Conservation (phyloP, 495 filamentous ascomycete species). For the Durotheca rogersii region DNA sequence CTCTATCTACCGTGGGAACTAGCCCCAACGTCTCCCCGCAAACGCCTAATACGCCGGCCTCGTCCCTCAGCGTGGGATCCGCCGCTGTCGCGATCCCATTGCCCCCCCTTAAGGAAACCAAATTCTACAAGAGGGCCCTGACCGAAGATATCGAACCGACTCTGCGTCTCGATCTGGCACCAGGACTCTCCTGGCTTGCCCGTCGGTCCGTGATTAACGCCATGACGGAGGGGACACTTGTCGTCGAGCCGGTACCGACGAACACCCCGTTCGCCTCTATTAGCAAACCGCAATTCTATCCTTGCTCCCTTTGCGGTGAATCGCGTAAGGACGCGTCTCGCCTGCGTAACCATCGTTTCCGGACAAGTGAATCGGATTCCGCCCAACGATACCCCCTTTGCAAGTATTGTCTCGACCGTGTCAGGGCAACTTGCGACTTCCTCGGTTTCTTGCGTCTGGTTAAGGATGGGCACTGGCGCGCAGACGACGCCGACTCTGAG, state of each 20-base stretch:
- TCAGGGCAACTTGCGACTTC: constrained; percentile 88
- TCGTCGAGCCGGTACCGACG: constrained; percentile 82
- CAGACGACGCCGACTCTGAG: constrained; percentile 73
- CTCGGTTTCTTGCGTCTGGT: constrained; percentile 85
- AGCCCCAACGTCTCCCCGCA: constrained; percentile 46
- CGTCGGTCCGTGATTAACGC: constrained; percentile 77
- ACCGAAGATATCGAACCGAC: constrained; percentile 94
- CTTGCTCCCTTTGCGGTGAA: constrained; percentile 91
- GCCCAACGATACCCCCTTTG: constrained; percentile 90
- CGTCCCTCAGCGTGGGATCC: constrained; percentile 45
- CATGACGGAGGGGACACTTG: constrained; percentile 80
- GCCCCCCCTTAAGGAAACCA: constrained; percentile 73
- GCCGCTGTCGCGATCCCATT: constrained; percentile 29
- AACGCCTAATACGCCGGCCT: constrained; percentile 54
- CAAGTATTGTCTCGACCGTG: constrained; percentile 77
- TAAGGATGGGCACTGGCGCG: constrained; percentile 83
- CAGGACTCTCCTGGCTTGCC: constrained; percentile 90
- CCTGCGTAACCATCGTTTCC: constrained; percentile 82
- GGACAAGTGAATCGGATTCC: constrained; percentile 78
- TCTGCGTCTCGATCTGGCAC: constrained; percentile 80
- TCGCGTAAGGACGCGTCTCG: constrained; percentile 65
- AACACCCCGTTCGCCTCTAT: constrained; percentile 47
- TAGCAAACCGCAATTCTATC: constrained; percentile 60
- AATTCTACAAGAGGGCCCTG: constrained; percentile 87
- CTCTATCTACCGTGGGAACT: constrained; percentile 41